Evolutionary conservation across 2,329 filamentous ascomycete genomes (phyloP).

Genomic region (Cytospora piceae): DNA sequence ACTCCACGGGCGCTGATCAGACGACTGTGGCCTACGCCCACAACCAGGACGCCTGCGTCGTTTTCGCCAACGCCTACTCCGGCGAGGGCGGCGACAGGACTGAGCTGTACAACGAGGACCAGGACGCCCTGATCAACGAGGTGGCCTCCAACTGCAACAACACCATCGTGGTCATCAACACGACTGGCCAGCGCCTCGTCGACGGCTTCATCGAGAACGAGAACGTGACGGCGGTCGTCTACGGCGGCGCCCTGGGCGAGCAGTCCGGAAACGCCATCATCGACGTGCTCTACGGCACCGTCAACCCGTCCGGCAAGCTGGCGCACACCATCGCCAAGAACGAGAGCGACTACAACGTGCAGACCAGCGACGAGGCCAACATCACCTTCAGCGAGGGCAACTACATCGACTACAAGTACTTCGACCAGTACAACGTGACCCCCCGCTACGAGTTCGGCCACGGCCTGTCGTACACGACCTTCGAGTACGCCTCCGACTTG

Average conservation of each 20-base stretch:
- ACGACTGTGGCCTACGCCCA: conserved; percentile 32
- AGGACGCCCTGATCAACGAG: conserved; percentile 58
- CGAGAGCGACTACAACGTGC: conserved; percentile 59
- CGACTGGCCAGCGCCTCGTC: conserved; percentile 59
- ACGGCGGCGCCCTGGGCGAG: conserved; percentile 67
- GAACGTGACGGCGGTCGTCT: conserved; percentile 67
- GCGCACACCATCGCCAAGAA: conserved; percentile 64
- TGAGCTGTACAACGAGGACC: conserved; percentile 67
- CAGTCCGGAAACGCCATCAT: conserved; percentile 61
- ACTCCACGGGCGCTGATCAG: conserved; percentile 1
- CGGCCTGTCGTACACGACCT: conserved; percentile 58
- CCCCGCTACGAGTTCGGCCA: conserved; percentile 61
- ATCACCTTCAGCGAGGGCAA: conserved; percentile 56
- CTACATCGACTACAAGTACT: conserved; percentile 58
- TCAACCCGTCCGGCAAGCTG: conserved; percentile 60
- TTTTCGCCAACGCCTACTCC: conserved; percentile 69
- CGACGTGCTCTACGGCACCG: conserved; percentile 60
- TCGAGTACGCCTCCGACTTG: conserved; percentile 38
- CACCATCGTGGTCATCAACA: conserved; percentile 69
- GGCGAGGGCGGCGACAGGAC: conserved; percentile 71
- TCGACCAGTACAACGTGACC: conserved; percentile 51
- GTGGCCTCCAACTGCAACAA: conserved; percentile 63
- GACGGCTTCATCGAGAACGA: conserved; percentile 64
- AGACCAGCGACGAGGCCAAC: conserved; percentile 55
- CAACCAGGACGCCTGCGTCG: conserved; percentile 66